Conservation (phyloP, 164 flowering plant species). For the Euptelea pleiosperma region DNA sequence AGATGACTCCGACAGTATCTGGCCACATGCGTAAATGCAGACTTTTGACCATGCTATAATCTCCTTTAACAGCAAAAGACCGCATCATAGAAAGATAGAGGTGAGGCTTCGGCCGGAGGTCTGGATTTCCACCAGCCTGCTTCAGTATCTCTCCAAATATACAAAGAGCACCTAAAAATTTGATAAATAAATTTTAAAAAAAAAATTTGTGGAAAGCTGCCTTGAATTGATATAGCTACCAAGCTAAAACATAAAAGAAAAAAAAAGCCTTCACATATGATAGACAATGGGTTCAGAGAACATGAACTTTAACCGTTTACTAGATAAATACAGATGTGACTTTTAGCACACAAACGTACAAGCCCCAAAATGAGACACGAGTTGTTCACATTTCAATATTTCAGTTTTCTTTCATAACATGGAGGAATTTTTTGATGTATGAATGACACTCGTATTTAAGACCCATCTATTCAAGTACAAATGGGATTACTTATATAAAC, state of each 20-base stretch:
- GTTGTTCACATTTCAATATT: background rate
- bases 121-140: conserved; percentile 29
- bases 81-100: conserved; percentile 76
- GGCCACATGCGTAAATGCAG: conserved; percentile 54
- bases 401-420: background rate
- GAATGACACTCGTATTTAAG: background rate
- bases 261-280: background rate
- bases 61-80: conserved; percentile 55
- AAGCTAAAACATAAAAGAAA: background rate
- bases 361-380: background rate
- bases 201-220: no score
- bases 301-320: no score
- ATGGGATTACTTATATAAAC: no score
- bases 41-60: conserved; percentile 46
- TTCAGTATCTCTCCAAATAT: conserved; percentile 68
- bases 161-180: conserved; percentile 54
- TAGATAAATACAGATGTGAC: background rate
- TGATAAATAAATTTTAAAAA: background rate
- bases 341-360: background rate
- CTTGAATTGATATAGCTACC: background rate
- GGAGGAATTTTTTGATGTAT: background rate
- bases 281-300: background rate
- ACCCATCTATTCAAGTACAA: no score
- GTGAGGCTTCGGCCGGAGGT: conserved; percentile 66
- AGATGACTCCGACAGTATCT: conserved; percentile 58